Percentiles rank a stretch among this genome's conserved stretches.
Evolutionary conservation across 208 protist species (phyloP).

Genomic region (Naegleria lovaniensis): DNA sequence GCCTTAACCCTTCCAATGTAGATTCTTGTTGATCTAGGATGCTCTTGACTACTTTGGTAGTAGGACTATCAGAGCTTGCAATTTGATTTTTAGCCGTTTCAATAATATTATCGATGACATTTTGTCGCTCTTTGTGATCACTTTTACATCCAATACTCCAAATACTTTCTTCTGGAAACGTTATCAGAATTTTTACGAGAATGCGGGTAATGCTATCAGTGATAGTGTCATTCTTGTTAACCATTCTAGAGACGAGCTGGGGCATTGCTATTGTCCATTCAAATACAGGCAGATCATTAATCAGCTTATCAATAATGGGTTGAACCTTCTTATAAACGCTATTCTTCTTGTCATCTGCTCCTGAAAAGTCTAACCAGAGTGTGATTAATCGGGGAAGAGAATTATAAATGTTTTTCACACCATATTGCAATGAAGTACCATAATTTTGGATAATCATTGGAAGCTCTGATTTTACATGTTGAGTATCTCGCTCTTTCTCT

Average conservation of each 20-base stretch:
- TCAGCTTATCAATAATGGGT: background rate
- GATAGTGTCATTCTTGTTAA: slow-evolving; percentile 55
- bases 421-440: slow-evolving; percentile 65
- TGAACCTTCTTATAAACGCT: background rate
- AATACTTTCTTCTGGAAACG: slow-evolving; percentile 71
- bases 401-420: slow-evolving; percentile 70
- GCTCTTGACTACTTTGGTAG: slow-evolving; percentile 50
- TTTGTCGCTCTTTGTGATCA: slow-evolving; percentile 44
- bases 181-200: slow-evolving; percentile 55
- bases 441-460: slow-evolving; percentile 66
- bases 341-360: background rate
- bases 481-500: background rate
- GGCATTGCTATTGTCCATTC: slow-evolving; percentile 65
- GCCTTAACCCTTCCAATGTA: slow-evolving; percentile 46
- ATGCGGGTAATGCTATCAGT: slow-evolving; percentile 56
- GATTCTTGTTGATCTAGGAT: slow-evolving; percentile 45
- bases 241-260: slow-evolving; percentile 78
- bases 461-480: slow-evolving; percentile 1
- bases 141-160: slow-evolving; percentile 65
- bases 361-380: slow-evolving; percentile 63
- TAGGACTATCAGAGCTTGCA: slow-evolving; percentile 40
- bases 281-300: slow-evolving; percentile 45
- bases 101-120: background rate
- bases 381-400: slow-evolving; percentile 88
- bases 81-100: background rate